Conservation (phyloP, 192 early-diverging fungal genomes). For the Coemansia sp. region DNA sequence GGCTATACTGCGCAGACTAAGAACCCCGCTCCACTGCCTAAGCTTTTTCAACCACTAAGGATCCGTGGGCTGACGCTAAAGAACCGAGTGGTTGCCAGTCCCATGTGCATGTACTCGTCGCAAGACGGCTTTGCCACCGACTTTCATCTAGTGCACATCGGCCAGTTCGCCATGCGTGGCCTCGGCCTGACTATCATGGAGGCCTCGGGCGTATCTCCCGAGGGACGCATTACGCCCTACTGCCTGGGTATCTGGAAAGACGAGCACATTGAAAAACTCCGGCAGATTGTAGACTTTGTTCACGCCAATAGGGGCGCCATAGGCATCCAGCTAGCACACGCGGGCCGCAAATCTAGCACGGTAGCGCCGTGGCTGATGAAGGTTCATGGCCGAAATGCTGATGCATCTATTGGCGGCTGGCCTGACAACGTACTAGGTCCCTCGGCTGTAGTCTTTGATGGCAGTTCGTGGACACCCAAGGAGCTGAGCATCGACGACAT, state of each 20-base stretch:
- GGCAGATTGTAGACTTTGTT: constrained; percentile 54
- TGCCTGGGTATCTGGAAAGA: constrained; percentile 83
- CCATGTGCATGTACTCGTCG: constrained; percentile 82
- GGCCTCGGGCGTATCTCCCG: constrained; percentile 67
- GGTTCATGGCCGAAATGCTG: constrained; percentile 2
- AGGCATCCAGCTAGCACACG: constrained; percentile 81
- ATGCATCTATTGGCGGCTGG: constrained; percentile 62
- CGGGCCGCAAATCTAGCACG: constrained; percentile 72
- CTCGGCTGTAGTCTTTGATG: constrained; percentile 54
- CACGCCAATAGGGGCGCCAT: constrained; percentile 60
- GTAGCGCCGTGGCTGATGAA: background rate
- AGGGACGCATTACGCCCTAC: constrained; percentile 76
- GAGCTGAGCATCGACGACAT: constrained; percentile 70
- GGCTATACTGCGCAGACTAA: constrained; percentile 16
- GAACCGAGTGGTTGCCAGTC: constrained; percentile 74
- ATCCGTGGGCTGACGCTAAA: constrained; percentile 67
- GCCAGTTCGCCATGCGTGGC: constrained; percentile 73
- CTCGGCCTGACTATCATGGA: constrained; percentile 80
- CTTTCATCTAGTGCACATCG: constrained; percentile 63
- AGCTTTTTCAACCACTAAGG: constrained; percentile 67
- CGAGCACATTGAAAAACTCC: constrained; percentile 62
- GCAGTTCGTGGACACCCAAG: constrained; percentile 21
- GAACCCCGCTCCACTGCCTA: constrained; percentile 26
- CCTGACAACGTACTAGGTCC: constrained; percentile 69
- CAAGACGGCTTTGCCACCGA: constrained; percentile 66